Evolutionary conservation across 1,284 basidiomycete genomes (phyloP).

Genomic region (Phenoliferia sp.): DNA sequence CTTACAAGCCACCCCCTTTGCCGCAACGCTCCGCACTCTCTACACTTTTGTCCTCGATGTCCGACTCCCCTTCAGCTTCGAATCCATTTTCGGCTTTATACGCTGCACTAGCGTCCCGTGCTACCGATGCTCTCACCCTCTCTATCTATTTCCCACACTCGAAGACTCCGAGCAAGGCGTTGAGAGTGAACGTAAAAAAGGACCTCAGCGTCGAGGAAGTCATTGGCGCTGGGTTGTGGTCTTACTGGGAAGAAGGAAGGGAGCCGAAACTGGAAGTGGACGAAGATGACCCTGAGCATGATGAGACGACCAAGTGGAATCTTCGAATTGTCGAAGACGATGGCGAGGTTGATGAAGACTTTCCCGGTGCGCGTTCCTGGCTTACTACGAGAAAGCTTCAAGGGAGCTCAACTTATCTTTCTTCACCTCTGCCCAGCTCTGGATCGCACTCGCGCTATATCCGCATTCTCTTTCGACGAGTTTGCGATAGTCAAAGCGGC

Average conservation of each 20-base stretch:
- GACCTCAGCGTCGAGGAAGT: slow-evolving; percentile 94
- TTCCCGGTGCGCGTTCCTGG: slow-evolving; percentile 63
- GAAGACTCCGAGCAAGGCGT: slow-evolving; percentile 51
- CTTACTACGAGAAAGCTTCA: slow-evolving; percentile 2
- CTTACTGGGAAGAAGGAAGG: slow-evolving; percentile 83
- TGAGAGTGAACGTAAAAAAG: slow-evolving; percentile 62
- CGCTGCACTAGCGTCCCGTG: slow-evolving; percentile 54
- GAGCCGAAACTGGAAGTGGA: slow-evolving; percentile 62
- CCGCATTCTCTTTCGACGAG: slow-evolving; percentile 84
- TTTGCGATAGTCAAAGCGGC: slow-evolving; percentile 77
- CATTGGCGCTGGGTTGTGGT: slow-evolving; percentile 86
- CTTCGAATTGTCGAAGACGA: slow-evolving; percentile 92
- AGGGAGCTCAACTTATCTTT: background rate
- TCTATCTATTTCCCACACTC: slow-evolving; percentile 86
- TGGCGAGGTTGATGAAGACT: slow-evolving; percentile 98
- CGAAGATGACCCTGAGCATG: slow-evolving; percentile 43
- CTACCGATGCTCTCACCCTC: slow-evolving; percentile 52
- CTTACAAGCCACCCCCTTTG: background rate
- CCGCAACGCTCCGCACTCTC: slow-evolving; percentile 55
- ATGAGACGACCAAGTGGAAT: slow-evolving; percentile 84
- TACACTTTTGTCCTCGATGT: slow-evolving; percentile 57
- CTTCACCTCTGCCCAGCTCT: slow-evolving; percentile 59
- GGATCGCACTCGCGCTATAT: slow-evolving; percentile 76
- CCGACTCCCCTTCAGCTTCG: slow-evolving; percentile 30
- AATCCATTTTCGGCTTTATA: slow-evolving; percentile 82